Conservation (phyloP, 1,284 basidiomycete species). For the Ustilago sp. region DNA sequence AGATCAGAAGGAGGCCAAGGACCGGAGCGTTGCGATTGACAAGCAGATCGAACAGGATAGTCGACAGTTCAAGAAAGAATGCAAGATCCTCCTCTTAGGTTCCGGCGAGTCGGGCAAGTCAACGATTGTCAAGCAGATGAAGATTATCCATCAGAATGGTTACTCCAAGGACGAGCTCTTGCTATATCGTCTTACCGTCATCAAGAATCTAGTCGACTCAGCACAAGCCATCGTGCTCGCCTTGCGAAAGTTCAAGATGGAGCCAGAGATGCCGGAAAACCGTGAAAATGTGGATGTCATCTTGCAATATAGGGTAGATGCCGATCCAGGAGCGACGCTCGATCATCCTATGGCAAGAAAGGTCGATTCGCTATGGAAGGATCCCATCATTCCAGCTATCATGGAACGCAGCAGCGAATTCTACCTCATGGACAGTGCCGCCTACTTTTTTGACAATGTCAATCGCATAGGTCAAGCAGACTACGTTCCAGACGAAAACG, state of each 20-base stretch:
- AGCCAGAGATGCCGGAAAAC: conserved; percentile 82
- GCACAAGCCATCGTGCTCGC: conserved; percentile 88
- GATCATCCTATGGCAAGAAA: conserved; percentile 75
- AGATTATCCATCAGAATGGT: conserved; percentile 96
- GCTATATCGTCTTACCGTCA: conserved; percentile 81
- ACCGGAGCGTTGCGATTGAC: conserved; percentile 72
- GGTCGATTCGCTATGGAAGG: conserved; percentile 87
- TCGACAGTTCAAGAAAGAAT: conserved; percentile 83
- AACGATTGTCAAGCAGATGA: conserved; percentile 99
- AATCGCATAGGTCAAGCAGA: conserved; percentile 81
- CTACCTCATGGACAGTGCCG: conserved; percentile 95
- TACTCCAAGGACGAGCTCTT: conserved; percentile 85
- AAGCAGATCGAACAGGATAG: conserved; percentile 74
- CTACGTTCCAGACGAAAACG: conserved; percentile 88
- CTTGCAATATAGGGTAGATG: conserved; percentile 63
- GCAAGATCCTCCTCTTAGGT: conserved; percentile 89
- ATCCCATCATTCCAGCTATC: conserved; percentile 85
- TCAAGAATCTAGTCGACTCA: conserved; percentile 72
- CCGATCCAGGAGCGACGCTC: conserved; percentile 68
- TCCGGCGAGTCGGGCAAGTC: conserved; percentile 92
- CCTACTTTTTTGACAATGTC: conserved; percentile 90
- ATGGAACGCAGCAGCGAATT: conserved; percentile 90
- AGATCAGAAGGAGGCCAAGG: conserved; percentile 63
- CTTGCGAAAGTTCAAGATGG: conserved; percentile 88
- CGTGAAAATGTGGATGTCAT: conserved; percentile 74